Conservation (phyloP, 2,329 filamentous ascomycete genomes). For the Scolecobasidium constrictum region DNA sequence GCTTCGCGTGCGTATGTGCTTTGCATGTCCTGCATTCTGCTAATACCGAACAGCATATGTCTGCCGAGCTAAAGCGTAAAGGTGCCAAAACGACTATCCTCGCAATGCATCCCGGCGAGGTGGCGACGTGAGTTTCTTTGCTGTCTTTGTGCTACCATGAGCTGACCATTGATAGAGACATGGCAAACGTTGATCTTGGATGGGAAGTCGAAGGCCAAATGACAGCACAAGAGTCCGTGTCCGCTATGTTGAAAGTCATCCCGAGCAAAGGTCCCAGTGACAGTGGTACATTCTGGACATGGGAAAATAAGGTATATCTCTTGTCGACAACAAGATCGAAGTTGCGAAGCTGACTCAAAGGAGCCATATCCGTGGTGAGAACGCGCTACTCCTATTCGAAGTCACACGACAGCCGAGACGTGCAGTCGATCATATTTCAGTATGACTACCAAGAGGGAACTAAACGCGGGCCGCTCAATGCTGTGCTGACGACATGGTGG, state of each 20-base stretch:
- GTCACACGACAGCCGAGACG: not conserved
- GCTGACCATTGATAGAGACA: slow-evolving; percentile 28
- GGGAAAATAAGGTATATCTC: slow-evolving; percentile 37
- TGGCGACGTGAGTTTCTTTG: slow-evolving; percentile 32
- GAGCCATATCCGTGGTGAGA: slow-evolving; percentile 7
- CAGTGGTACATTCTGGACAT: slow-evolving; percentile 47
- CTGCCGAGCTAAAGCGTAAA: slow-evolving; percentile 42
- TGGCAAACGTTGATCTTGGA: slow-evolving; percentile 39
- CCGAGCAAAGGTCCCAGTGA: slow-evolving; percentile 36
- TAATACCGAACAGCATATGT: slow-evolving; percentile 33
- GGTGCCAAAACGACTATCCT: slow-evolving; percentile 38
- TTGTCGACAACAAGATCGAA: slow-evolving; percentile 14
- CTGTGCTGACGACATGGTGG: too few relatives aligned
- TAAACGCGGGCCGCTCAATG: too few relatives aligned
- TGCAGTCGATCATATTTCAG: not conserved
- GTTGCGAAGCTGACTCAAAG: not conserved
- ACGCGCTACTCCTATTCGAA: not conserved
- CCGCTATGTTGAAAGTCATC: slow-evolving; percentile 40
- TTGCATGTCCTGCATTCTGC: not conserved
- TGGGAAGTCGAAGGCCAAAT: slow-evolving; percentile 45
- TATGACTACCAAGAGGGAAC: too few relatives aligned
- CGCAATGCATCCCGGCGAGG: slow-evolving; percentile 48
- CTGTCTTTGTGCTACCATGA: not conserved
- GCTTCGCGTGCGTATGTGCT: slow-evolving; percentile 23
- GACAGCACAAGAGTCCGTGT: slow-evolving; percentile 37